Conservation (phyloP, 2,329 filamentous ascomycete genomes). For the Fusarium circinatum region DNA sequence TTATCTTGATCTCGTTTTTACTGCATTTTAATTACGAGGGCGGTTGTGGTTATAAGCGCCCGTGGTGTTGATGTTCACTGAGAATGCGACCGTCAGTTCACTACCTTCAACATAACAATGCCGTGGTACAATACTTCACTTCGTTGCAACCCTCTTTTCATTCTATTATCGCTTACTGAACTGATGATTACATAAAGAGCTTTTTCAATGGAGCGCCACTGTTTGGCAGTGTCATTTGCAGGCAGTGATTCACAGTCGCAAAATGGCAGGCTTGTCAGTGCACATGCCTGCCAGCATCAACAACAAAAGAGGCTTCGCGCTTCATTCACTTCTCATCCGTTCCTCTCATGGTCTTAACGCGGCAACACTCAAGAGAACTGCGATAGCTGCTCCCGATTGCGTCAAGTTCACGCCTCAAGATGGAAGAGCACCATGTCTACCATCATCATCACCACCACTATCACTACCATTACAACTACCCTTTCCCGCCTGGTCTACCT, state of each 20-base stretch:
- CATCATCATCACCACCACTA: background rate
- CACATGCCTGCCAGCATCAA: too few species aligned
- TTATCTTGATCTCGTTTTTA: accelerated
- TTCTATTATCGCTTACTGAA: accelerated
- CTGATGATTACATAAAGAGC: accelerated
- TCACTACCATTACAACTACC: background rate
- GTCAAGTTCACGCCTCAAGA: background rate
- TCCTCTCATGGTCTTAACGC: accelerated
- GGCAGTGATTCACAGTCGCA: background rate
- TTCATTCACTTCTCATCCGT: background rate
- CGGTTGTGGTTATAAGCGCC: background rate
- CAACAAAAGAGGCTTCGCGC: too few species aligned
- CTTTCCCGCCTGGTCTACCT: background rate
- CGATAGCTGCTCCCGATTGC: background rate
- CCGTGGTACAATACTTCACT: accelerated
- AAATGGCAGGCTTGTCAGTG: background rate
- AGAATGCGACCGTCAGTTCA: background rate
- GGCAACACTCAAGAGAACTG: too few species aligned
- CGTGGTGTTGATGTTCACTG: accelerated
- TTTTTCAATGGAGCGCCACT: accelerated
- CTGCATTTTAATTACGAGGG: accelerated
- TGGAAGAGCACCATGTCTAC: background rate
- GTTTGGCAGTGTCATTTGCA: too few species aligned
- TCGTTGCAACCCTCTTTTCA: accelerated
- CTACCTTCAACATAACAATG: background rate